phyloP scores from a whole-genome alignment of 208 protist genomes.

The Leptomonas seymouri region DNA sequence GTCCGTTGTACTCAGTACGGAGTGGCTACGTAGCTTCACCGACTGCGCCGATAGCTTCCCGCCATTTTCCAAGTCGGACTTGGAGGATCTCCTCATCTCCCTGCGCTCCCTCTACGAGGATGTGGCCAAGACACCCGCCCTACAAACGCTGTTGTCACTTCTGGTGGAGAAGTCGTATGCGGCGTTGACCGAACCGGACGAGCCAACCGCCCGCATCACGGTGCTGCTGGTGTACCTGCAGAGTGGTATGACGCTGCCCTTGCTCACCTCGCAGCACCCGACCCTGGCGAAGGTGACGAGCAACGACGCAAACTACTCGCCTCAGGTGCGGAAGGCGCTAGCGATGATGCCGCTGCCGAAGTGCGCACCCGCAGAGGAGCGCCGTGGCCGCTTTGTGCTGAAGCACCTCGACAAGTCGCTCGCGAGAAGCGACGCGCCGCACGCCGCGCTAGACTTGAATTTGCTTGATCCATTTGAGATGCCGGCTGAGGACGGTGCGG shows the following conservation, averaged over 20 bases:
- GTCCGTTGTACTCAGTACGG: constrained; percentile 32
- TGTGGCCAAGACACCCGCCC: constrained; percentile 53
- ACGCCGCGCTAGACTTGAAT: constrained; percentile 26
- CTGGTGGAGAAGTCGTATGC: constrained; percentile 41
- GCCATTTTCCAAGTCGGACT: constrained; percentile 18
- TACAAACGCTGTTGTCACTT: constrained; percentile 57
- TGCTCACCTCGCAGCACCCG: constrained; percentile 47
- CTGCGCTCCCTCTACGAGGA: constrained; percentile 60
- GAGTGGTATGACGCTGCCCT: constrained; percentile 62
- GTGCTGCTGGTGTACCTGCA: constrained; percentile 78
- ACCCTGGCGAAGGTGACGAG: constrained; percentile 33
- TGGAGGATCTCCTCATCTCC: constrained; percentile 68
- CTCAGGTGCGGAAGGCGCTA: constrained; percentile 63
- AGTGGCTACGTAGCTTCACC: constrained; percentile 68
- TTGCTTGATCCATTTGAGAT: constrained; percentile 19
- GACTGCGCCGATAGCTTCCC: constrained; percentile 29
- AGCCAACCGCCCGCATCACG: constrained; percentile 60
- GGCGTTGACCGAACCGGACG: constrained; percentile 28
- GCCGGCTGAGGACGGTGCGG: constrained; percentile 2
- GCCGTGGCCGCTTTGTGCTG: constrained; percentile 47
- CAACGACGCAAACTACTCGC: constrained; percentile 30
- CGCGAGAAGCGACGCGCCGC: not conserved
- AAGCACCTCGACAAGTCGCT: constrained; percentile 28
- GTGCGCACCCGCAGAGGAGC: constrained; percentile 8
- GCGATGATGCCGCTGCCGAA: constrained; percentile 57